Base-by-base conservation (phyloP, 805 yeast genomes). In the Kuraishia piskuri region DNA sequence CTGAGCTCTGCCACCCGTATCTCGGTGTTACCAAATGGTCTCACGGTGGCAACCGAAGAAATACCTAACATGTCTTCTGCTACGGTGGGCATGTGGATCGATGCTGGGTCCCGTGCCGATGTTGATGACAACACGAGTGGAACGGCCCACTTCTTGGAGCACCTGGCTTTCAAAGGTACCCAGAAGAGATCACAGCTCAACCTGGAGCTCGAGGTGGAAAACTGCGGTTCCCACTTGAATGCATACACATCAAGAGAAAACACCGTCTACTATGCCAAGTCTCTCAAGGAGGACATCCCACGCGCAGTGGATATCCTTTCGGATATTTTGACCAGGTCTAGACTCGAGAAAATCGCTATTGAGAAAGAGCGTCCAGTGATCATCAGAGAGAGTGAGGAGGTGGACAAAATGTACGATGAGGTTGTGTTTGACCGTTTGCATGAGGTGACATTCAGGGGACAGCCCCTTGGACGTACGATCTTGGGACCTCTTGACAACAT, bases 171-270 rank as follows among this genome's bases (percentile, higher is more conserved):
- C 75, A 94, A 94, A 68, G 99, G 99, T 22, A 94, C 99, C 14
- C 69, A 77, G 52, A 77, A 76, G 54, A 80, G 99, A 67, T 73
- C 89, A 12, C 98, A 94, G 73, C 75, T 83, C 54, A 82, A 83
- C 55, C 76, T 94, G 54, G 99, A 94, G 69, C 74, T 91, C 49
- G 98, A 94, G 70, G 89, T 94, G 55, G 99, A 94, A 70, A 87
- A 94, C 73, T 80, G 91, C 63, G 99, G 99, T 3, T 90, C 97
- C 23, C 99, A 94, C 71, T 80, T 94, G 63, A 94, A 95, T 67
- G 99, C 99, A n/a, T 94, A 94, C 74, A 94, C 99, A 1, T 90
- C 97, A 21, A 82, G 99, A 64, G 99, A 94, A 66, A 91, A 90
- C 70, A 94, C 99, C 1, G 99, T 92, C 8, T 94, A 91, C 69